Evolutionary conservation across 1,284 basidiomycete genomes (phyloP), one percentile per base, ranked within the genome.

Genomic region (Ustilago trichophora): DNA sequence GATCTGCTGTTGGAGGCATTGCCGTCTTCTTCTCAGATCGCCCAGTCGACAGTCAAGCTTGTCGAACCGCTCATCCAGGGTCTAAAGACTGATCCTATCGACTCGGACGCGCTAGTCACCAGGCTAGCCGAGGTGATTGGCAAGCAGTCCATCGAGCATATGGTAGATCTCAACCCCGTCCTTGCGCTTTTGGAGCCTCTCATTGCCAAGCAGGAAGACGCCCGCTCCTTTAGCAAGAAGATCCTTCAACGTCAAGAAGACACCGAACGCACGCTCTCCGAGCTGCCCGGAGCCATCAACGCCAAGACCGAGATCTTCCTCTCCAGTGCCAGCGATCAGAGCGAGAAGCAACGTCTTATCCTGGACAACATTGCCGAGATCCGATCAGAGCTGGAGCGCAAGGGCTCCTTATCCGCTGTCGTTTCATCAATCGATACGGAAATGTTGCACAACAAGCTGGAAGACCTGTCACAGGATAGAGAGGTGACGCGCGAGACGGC

Each of bases 241-340:
- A 69, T 76, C 9, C 40, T 75, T 8, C 66, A 72, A 37, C 55
- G 56, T 6, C 75, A 76, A 36, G 38, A 66, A n/a, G 73, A 77
- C 33, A 53, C 70, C 24, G 68, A 76, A 48, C 52, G 51, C 12
- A 66, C 62, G 18, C 43, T 77, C 3, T 47, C 54, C 6, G 70
- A 68, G 33, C 44, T 77, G 11, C 75, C 75, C 2, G 48, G 49
- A 1, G 68, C 73, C 1, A 70, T 77, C 63, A 76, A 72, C 19
- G 73, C 73, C 21, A 77, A 77, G 64, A 65, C 69, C 15, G 73
- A 76, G 52, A 64, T 76, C 37, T 70, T 77, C 46, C 44, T 77
- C 3, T 60, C 65, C 2, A 57, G 51, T 19, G 53, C 64, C 10
- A 25, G 43, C 31, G 49, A 56, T 6, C 31, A 48, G 13, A 49